Evolutionary conservation across 257 asterid genomes (phyloP).

Genomic region (Leptodermis oblonga): DNA sequence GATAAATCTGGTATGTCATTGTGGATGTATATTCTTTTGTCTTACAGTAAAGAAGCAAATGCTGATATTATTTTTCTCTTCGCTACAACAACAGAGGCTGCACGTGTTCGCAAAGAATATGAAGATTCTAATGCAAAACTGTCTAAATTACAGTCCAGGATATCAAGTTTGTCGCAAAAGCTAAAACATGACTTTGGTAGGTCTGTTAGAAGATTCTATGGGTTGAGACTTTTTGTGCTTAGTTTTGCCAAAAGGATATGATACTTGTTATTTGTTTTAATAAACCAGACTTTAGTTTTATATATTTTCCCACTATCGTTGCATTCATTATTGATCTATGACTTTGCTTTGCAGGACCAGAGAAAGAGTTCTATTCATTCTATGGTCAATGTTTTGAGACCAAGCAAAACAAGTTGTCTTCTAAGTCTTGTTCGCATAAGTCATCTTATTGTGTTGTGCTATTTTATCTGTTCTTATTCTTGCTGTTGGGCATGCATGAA

Average conservation of each 20-base stretch:
- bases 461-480: constrained; percentile 18
- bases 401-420: constrained; percentile 79
- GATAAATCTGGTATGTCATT: constrained; percentile 72
- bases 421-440: constrained; percentile 18
- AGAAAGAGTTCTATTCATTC: constrained; percentile 88
- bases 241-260: background rate
- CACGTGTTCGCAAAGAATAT: constrained; percentile 75
- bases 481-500: constrained; percentile 14
- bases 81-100: constrained; percentile 63
- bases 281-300: background rate
- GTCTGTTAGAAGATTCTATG: constrained; percentile 17
- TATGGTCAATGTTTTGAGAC: constrained; percentile 87
- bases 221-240: constrained; percentile 11
- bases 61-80: constrained; percentile 18
- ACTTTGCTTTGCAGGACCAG: constrained; percentile 64
- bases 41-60: constrained; percentile 17
- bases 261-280: background rate
- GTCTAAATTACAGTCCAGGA: constrained; percentile 82
- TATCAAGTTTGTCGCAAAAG: constrained; percentile 80
- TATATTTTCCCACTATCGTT: background rate
- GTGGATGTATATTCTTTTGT: constrained; percentile 17
- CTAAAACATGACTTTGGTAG: constrained; percentile 89
- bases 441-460: constrained; percentile 7
- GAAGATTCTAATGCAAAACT: constrained; percentile 75
- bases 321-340: constrained; percentile 19